Conservation (phyloP, 2,329 filamentous ascomycete species). For the Hypoxylon sp. region DNA sequence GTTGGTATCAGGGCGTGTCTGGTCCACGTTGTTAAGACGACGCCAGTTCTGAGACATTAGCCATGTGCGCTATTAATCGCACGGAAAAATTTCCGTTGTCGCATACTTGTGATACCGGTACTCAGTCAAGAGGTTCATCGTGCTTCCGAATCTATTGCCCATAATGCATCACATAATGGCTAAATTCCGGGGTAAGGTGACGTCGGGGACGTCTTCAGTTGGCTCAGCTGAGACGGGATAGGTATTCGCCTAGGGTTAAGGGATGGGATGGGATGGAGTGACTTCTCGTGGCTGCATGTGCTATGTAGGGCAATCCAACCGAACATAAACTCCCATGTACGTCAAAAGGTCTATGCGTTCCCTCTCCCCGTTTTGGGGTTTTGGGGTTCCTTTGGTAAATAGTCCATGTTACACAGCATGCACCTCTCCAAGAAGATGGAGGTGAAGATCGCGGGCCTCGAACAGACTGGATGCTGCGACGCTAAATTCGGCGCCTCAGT, state of each 20-base stretch:
- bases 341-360: slow-evolving; percentile 14
- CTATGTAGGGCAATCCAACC: slow-evolving; percentile 5
- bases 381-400: slow-evolving; percentile 10
- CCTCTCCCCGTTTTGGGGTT: neutral
- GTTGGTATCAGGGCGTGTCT: slow-evolving; percentile 3
- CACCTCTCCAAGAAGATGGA: slow-evolving; percentile 14
- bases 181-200: slow-evolving; percentile 37
- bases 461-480: slow-evolving; percentile 36
- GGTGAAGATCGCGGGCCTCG: slow-evolving; percentile 35
- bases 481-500: slow-evolving; percentile 31
- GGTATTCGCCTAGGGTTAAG: neutral
- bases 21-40: neutral
- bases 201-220: slow-evolving; percentile 19
- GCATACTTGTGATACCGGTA: slow-evolving; percentile 1
- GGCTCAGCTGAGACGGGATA: neutral
- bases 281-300: slow-evolving; percentile 11
- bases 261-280: too few species aligned
- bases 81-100: slow-evolving; percentile 12
- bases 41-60: slow-evolving; percentile 12
- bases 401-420: slow-evolving; percentile 33
- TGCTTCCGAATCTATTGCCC: neutral
- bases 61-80: slow-evolving; percentile 8
- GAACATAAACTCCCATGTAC: slow-evolving; percentile 7
- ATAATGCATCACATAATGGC: slow-evolving; percentile 1
- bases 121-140: neutral